These are phyloP conservation scores for Tetrapisispora phaffii DNA, from an alignment of 805 yeast genomes.

Conservation along the genomic window DNA sequence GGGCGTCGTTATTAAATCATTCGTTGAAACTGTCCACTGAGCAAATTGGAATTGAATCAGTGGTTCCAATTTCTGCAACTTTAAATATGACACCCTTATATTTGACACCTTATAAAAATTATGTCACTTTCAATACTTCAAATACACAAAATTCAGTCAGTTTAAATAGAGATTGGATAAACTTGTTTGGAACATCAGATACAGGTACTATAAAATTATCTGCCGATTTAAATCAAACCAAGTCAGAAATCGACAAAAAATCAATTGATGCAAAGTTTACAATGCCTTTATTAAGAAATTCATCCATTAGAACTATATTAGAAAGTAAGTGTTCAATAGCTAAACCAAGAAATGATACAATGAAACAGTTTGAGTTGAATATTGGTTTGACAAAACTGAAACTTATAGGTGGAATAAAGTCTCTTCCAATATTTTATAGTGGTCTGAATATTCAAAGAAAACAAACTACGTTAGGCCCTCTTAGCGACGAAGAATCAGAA, in stretches of 20 bases:
- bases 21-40: slow-evolving; percentile 11
- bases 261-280: slow-evolving; percentile 39
- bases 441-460: slow-evolving; percentile 59
- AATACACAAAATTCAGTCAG: slow-evolving; percentile 30
- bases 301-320: slow-evolving; percentile 39
- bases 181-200: slow-evolving; percentile 53
- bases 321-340: not conserved
- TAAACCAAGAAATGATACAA: not conserved
- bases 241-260: slow-evolving; percentile 38
- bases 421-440: slow-evolving; percentile 26
- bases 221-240: slow-evolving; percentile 39
- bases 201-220: slow-evolving; percentile 38
- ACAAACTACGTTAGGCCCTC: not conserved
- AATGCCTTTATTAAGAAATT: slow-evolving; percentile 36
- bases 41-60: slow-evolving; percentile 31
- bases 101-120: slow-evolving; percentile 6
- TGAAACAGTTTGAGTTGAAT: slow-evolving; percentile 21
- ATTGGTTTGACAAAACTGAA: slow-evolving; percentile 44
- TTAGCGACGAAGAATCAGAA: not conserved
- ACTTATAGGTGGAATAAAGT: slow-evolving; percentile 8
- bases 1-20: slow-evolving; percentile 5
- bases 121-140: slow-evolving; percentile 24
- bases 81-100: slow-evolving; percentile 33
- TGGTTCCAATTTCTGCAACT: slow-evolving; percentile 38
- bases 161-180: slow-evolving; percentile 33